phyloP scores from a whole-genome alignment of 805 yeast species.

The Scheffersomyces amazonensis region DNA sequence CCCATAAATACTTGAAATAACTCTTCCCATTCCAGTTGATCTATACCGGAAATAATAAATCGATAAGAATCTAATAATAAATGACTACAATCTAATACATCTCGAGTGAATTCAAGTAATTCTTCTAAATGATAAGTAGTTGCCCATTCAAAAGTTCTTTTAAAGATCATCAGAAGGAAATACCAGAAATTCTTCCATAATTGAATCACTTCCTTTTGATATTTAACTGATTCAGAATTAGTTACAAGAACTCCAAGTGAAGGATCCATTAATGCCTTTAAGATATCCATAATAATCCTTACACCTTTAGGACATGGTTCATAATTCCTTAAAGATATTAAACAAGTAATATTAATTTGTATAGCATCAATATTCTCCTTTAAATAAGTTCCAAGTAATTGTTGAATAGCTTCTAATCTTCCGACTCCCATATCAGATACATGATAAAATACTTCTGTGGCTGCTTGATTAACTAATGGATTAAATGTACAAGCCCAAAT shows the following conservation, averaged over 20 bases:
- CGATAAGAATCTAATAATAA: slow-evolving; percentile 63
- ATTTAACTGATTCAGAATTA: slow-evolving; percentile 8
- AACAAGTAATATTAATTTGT: slow-evolving; percentile 40
- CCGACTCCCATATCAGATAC: slow-evolving; percentile 69
- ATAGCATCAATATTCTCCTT: slow-evolving; percentile 48
- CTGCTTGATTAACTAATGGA: slow-evolving; percentile 63
- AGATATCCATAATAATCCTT: slow-evolving; percentile 70
- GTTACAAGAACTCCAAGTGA: slow-evolving; percentile 50
- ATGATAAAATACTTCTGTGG: slow-evolving; percentile 70
- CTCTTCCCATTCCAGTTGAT: slow-evolving; percentile 7
- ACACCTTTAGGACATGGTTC: slow-evolving; percentile 78
- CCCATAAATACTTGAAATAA: slow-evolving; percentile 54
- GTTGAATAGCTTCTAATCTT: slow-evolving; percentile 69
- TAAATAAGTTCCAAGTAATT: slow-evolving; percentile 44
- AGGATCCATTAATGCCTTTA: slow-evolving; percentile 63
- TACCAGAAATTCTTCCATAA: slow-evolving; percentile 77
- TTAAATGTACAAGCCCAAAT: slow-evolving; percentile 76
- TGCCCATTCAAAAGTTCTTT: slow-evolving; percentile 76
- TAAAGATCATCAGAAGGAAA: slow-evolving; percentile 65
- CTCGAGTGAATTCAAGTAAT: slow-evolving; percentile 80
- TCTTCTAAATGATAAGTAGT: slow-evolving; percentile 49
- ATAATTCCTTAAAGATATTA: slow-evolving; percentile 48
- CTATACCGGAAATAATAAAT: slow-evolving; percentile 24
- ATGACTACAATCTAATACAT: slow-evolving; percentile 76
- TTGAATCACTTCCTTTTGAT: slow-evolving; percentile 9